Percentiles rank a stretch among this genome's conserved stretches.
These are phyloP conservation scores for Vaccinium macrocarpon DNA, from an alignment of 148 eudicot species.

Conservation along the genomic window DNA sequence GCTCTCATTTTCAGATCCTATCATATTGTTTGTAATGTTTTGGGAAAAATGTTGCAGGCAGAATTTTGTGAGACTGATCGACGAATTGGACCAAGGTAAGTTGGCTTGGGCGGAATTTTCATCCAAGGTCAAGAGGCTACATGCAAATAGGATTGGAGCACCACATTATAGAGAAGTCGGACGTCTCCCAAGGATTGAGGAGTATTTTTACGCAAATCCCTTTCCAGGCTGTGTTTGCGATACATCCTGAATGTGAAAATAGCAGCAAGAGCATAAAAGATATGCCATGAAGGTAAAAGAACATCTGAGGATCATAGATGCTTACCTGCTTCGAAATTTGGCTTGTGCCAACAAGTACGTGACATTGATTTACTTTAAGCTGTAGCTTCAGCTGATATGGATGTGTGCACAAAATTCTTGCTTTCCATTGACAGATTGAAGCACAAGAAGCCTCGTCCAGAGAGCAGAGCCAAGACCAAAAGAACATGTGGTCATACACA, in stretches of 20 bases:
- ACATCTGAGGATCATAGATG: neutral
- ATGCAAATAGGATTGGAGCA: constrained; percentile 42
- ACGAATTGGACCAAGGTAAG: constrained; percentile 38
- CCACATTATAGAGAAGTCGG: constrained; percentile 35
- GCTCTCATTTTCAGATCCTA: neutral
- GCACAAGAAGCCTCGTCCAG: neutral
- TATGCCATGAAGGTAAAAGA: neutral
- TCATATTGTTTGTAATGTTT: neutral
- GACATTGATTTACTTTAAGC: neutral
- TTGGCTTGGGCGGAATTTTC: constrained; percentile 45
- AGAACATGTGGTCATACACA: neutral
- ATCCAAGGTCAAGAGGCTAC: constrained; percentile 36
- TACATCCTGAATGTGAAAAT: neutral
- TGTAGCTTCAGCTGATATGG: constrained; percentile 6
- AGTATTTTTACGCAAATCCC: constrained; percentile 64
- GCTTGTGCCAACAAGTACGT: neutral
- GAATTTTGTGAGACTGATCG: constrained; percentile 41
- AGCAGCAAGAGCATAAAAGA: neutral
- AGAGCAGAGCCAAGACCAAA: neutral
- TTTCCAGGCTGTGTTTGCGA: constrained; percentile 57
- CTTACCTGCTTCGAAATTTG: neutral
- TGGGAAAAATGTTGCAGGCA: constrained; percentile 24
- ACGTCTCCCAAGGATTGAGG: constrained; percentile 37
- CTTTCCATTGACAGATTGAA: neutral
- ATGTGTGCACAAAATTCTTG: neutral